Evolutionary conservation across 2,329 filamentous ascomycete species (phyloP), one percentile per base, ranked within the genome.

Genomic region (Coniochaeta hoffmannii): DNA sequence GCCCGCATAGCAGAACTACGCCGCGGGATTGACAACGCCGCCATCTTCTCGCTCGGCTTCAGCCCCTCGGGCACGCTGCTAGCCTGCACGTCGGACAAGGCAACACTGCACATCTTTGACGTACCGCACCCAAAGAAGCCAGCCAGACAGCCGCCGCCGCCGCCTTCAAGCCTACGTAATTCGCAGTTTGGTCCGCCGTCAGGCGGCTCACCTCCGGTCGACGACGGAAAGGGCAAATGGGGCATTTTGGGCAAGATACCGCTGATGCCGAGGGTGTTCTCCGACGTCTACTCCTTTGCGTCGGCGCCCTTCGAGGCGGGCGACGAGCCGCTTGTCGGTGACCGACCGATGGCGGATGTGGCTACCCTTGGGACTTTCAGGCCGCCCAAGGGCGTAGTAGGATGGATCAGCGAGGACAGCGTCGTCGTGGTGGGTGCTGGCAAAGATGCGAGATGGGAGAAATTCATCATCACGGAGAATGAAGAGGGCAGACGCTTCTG

Each of bases 71-170:
- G 88, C 53, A 82, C 80, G 44, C 81, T 91, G 66, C 79, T 97
- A 11, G 94, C 94, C 26, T 93, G 91, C 59, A 97, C 93, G 1
- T 97, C 92, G 1, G 94, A 99, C 76, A 99, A 97, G 72, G 92
- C 90, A 6, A 99, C 92, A 0, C 78, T 99, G 11, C 94, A 99
- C 71, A 81, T 99, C 35, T 99, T 97, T 67, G 91, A 97, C 65
- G 79, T 97, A 1, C 87, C 87, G 4, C 79, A 81, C 57, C 73
- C 76, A 9, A 76, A 74, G 53, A 74, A 72, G 59, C 68, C 71
- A 3, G 15, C 53, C 14, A 67, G 44, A n/a, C 56, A 57, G 49
- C 65, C 38, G 54, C 62, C 55, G 55, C 57, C 41, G 53, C 58
- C 32, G 36, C 50, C 46, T 35, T 56, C 50, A 56, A 34, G 15